Evolutionary conservation across 495 filamentous ascomycete genomes (phyloP), one percentile per base, ranked within the genome.

Genomic region (Neurospora sp.): DNA sequence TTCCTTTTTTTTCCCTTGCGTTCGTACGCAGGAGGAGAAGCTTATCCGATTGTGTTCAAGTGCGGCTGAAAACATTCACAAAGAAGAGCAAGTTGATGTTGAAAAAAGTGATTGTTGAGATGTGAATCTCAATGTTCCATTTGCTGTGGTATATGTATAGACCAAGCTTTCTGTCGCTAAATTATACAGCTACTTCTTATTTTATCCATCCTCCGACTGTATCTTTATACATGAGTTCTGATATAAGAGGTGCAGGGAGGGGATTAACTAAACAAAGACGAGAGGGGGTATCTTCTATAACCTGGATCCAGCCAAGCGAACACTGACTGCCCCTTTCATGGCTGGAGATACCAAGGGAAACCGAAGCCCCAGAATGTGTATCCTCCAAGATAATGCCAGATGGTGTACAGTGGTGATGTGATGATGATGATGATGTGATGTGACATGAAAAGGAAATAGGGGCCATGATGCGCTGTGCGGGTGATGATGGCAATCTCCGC

Each of bases 251-350:
- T 65, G 53, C 27, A 65, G 53, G 53, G 53, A 65, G 53, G 53
- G 53, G 53, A 65, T 65, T 83, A 82, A 72, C 83, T 85, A 41
- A 74, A 69, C 71, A 74, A 74, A 73, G 76, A 76, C 53, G 53
- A 65, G 53, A 77, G 77, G 82, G 83, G 81, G 81, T 83, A 83
- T 83, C 81, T 83, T 85, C 81, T 82, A 83, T 80, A 65, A 82
- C 78, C 80, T 81, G 83, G 83, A 80, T 77, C 83, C 83, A 84
- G 83, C 76, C 83, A 80, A 83, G 78, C 76, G 73, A 75, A 73
- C 74, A 72, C 72, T 74, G 76, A 76, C 76, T 78, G 68, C 77
- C 76, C 76, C 78, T 74, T 75, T 39, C 78, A 79, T 73, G 73
- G 74, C 74, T 70, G 22, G 31, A 41, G 39, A 22, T 70, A 39